Evolutionary conservation across 2,329 filamentous ascomycete species (phyloP).

Genomic region (Dryadomyces sulphureus): DNA sequence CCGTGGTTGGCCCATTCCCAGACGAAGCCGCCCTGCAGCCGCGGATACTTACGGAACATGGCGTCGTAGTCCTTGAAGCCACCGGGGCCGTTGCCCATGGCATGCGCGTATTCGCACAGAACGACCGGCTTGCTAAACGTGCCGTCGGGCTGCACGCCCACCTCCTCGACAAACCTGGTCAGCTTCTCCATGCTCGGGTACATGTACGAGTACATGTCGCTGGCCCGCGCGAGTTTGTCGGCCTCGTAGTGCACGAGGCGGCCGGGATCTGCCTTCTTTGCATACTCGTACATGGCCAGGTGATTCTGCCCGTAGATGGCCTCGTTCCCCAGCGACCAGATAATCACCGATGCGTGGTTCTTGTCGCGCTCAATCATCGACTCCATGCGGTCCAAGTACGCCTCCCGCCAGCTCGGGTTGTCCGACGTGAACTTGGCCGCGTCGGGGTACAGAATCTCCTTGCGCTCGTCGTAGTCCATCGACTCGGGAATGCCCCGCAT

Average conservation of each 20-base stretch:
- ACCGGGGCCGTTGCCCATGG: conserved; percentile 64
- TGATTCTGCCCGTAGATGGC: conserved; percentile 58
- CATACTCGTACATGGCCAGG: conserved; percentile 50
- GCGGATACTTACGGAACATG: conserved; percentile 43
- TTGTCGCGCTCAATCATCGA: conserved; percentile 55
- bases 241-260: conserved; percentile 54
- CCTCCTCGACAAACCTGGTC: conserved; percentile 26
- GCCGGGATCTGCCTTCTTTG: conserved; percentile 39
- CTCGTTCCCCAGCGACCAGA: conserved; percentile 63
- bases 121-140: conserved; percentile 42
- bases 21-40: conserved; percentile 51
- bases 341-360: conserved; percentile 54
- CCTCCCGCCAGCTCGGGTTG: conserved; percentile 44
- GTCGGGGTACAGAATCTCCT: conserved; percentile 35
- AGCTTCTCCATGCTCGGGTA: conserved; percentile 42
- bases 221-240: conserved; percentile 40
- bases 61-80: conserved; percentile 53
- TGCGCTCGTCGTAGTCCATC: conserved; percentile 45
- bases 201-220: conserved; percentile 56
- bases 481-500: conserved; percentile 37
- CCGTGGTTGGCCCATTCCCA: conserved; percentile 55
- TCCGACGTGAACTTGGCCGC: conserved; percentile 45
- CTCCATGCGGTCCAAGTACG: conserved; percentile 52
- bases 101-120: conserved; percentile 42
- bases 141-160: conserved; percentile 25